Evolutionary conservation across 495 filamentous ascomycete genomes (phyloP).

Genomic region (Pseudoneurospora amorphoporcata): DNA sequence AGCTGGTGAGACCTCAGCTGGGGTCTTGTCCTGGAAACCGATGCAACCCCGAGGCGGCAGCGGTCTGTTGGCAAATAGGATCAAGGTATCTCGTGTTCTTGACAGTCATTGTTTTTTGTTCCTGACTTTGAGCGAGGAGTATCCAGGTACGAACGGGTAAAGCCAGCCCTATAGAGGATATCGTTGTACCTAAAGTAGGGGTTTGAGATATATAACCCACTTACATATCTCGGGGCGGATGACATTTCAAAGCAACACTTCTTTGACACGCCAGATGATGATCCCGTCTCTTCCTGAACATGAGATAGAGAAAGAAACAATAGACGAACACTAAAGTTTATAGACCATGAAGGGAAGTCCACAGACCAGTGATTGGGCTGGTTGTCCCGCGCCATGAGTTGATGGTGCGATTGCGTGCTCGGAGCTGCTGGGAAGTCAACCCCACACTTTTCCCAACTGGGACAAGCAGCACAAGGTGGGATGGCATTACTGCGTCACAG

Average conservation of each 20-base stretch:
- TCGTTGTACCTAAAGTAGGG: background rate
- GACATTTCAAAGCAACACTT: background rate
- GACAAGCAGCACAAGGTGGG: constrained; percentile 1
- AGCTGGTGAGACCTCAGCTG: background rate
- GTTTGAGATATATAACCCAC: background rate
- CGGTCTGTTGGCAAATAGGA: background rate
- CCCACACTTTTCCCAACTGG: constrained; percentile 15
- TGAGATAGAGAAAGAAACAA: background rate
- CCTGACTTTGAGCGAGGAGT: background rate
- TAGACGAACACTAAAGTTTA: background rate
- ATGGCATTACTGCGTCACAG: background rate
- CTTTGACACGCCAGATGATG: background rate
- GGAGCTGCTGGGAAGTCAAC: constrained; percentile 7
- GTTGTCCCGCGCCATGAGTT: constrained; percentile 19
- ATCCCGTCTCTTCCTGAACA: background rate
- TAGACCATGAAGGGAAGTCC: background rate
- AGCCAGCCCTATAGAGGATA: background rate
- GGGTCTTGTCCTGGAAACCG: background rate
- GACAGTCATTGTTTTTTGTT: background rate
- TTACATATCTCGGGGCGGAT: background rate
- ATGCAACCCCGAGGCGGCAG: background rate
- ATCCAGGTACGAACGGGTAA: background rate
- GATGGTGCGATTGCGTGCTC: constrained; percentile 30
- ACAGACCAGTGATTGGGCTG: background rate
- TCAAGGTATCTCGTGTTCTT: background rate